Base-by-base conservation (phyloP, 257 asterid species). In the Capsicum baccatum region DNA sequence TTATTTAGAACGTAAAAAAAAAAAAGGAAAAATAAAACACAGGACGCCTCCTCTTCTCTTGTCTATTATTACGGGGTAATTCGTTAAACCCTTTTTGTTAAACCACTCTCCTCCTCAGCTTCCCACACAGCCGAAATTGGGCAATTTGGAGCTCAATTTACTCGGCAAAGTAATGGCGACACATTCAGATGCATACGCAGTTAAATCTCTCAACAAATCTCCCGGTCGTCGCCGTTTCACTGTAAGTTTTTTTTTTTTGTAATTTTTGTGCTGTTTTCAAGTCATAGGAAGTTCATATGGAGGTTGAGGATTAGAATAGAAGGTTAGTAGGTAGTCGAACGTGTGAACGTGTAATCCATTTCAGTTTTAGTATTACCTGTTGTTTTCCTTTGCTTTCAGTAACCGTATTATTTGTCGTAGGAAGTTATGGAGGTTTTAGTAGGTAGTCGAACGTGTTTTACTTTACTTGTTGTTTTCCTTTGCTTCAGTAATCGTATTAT, bases 151-250 rank as follows among this genome's bases (percentile, higher is more conserved):
- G 37, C 10, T 63, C 16, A 63, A 13, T 35, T 56, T 6, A 21
- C 12, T 79, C 70, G 35, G 9, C 56, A 21, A 42, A 42, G 84
- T 16, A 48, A 96, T 96, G 99, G 97, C 98, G 76, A 92, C 98
- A 6, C 80, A 82, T 42, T 90, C 93, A 13, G 93, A 91, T 1
- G 94, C 95, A 74, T 88, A 84, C 64, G 95, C 92, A 3, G 97
- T 94, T 14, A 94, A 96, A 89, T 93, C 97, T 47, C 97, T 93
- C 83, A 94, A 94, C 82, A 89, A 83, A 58, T 88, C 90, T 54
- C 13, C 90, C 8, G 95, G 97, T 47, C 88, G 94, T 83, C 93
- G 91, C 82, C 98, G 97, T 47, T 95, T 95, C 86, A 91, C 87
- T 17, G 99, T 95, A 92, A 90, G 97, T 67, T 67, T 0, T 66